Evolutionary conservation across 148 eudicot species (phyloP).

Genomic region (Rhododendron williamsianum): DNA sequence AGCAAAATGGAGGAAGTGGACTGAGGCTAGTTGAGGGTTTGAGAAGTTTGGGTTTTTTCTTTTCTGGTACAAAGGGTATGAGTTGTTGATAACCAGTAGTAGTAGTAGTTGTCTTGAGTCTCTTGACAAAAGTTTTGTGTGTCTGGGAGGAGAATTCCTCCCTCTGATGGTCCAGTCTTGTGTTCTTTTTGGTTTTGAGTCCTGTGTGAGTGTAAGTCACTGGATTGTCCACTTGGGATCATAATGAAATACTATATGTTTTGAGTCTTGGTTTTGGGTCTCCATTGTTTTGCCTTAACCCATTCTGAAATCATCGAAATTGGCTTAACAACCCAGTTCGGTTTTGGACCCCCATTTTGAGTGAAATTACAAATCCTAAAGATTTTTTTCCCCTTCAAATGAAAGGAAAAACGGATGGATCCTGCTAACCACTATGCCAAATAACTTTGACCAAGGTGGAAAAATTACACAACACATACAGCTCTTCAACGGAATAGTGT

Average conservation of each 20-base stretch:
- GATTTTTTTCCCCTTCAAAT: too few species aligned
- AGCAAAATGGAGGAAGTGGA: conserved; percentile 98
- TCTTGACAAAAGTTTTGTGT: not conserved
- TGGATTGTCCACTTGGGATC: not conserved
- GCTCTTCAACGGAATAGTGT: too few species aligned
- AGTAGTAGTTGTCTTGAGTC: not conserved
- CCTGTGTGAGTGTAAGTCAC: not conserved
- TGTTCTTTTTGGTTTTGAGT: not conserved
- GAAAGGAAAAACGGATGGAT: too few species aligned
- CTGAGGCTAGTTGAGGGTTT: conserved; percentile 9
- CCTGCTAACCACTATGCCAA: too few species aligned
- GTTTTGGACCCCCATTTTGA: too few species aligned
- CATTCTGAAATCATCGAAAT: too few species aligned
- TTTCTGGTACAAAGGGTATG: not conserved
- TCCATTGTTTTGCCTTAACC: not conserved
- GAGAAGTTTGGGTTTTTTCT: too few species aligned
- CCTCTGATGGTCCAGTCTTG: not conserved
- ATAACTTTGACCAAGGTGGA: too few species aligned
- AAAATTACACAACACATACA: too few species aligned
- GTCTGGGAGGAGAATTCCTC: not conserved
- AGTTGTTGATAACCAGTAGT: not conserved
- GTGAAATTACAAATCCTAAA: too few species aligned
- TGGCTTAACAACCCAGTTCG: too few species aligned
- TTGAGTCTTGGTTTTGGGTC: not conserved
- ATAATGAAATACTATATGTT: not conserved